A percentile compares a stretch with the other conserved stretches of the same genome.
These are phyloP conservation scores for Ophiocordyceps unilateralis DNA, from an alignment of 2,329 filamentous ascomycete species.

Conservation along the genomic window DNA sequence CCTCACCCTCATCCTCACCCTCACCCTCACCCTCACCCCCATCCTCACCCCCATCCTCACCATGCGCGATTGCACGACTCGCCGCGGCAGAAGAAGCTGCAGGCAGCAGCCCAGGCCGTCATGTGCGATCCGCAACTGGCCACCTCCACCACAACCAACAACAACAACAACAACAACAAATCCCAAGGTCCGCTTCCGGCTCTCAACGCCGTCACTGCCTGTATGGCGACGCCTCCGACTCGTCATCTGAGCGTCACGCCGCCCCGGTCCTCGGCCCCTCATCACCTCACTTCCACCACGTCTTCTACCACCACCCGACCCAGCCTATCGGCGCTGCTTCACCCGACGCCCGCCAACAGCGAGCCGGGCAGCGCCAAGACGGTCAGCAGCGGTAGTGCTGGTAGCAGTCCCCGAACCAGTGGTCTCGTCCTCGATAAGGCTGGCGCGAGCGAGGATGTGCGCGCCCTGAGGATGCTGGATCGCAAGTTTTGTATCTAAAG, in stretches of 20 bases:
- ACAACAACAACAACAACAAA: too few relatives aligned
- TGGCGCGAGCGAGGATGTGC: conserved; percentile 43
- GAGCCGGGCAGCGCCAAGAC: conserved; percentile 28
- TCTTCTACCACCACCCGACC: conserved; percentile 18
- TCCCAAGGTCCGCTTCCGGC: conserved; percentile 29
- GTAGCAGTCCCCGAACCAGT: conserved; percentile 19
- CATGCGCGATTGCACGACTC: conserved; percentile 20
- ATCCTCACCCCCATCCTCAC: conserved; percentile 7
- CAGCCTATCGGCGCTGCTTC: conserved; percentile 31
- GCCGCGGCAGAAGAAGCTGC: conserved; percentile 26
- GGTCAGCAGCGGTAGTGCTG: conserved; percentile 21
- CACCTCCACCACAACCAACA: too few relatives aligned
- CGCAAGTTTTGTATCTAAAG: conserved; percentile 30
- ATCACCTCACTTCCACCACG: conserved; percentile 15
- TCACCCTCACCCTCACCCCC: conserved; percentile 7
- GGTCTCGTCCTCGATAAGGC: conserved; percentile 13
- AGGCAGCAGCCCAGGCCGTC: conserved; percentile 24
- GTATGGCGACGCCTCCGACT: conserved; percentile 24
- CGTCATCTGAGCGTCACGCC: conserved; percentile 32
- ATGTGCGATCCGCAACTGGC: conserved; percentile 21
- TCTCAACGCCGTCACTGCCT: conserved; percentile 17
- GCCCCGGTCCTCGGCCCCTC: conserved; percentile 17
- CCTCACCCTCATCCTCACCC: conserved; percentile 7
- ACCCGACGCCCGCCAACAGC: conserved; percentile 28
- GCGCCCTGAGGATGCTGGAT: conserved; percentile 49